Base-by-base conservation (phyloP, 2,329 filamentous ascomycete genomes). In the Hypocreales sp. region DNA sequence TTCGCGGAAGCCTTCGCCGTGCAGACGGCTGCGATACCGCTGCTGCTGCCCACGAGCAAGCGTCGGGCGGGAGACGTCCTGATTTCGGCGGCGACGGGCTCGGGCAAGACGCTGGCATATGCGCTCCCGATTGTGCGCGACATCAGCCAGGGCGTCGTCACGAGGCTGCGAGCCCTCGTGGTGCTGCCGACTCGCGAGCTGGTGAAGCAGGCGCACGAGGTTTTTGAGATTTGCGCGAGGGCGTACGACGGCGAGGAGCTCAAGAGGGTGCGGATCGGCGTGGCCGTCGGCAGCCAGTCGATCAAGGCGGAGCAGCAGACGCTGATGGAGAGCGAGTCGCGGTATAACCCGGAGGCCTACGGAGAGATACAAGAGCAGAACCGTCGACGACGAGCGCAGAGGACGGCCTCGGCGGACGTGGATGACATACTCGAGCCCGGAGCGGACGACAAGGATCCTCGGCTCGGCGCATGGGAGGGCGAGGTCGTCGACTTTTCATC, bases 101-200 rank as follows among this genome's bases (percentile, higher is more conserved):
- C 90, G 1, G 90, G 90, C 31, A 98, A 98, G 48, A 98, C 90
- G 0, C 53, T 98, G 11, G 79, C 87, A 1, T 98, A 98, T 44
- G 71, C 87, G 1, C 58, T 98, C 3, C 90, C 90, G 0, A 72
- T 98, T 32, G 67, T 92, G 4, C 72, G 83, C 24, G 74, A 78
- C 27, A 58, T 98, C 26, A 75, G 77, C 37, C 60, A 67, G 18
- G 65, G 67, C 10, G 56, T 57, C 14, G 63, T 72, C 8, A 79
- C 78, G 1, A 68, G 69, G 30, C 55, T 98, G 7, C 69, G 80
- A 21, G 86, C 77, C 1, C 52, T 98, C 1, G 72, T 98, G 25
- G 76, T 98, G 1, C 73, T 98, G 8, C 90, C 90, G 0, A 98
- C 87, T 0, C 65, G 87, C 50, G 86, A 94, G 44, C 63, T 94